Evolutionary conservation across 2,329 filamentous ascomycete species (phyloP).

Genomic region (Cadophora sp.): DNA sequence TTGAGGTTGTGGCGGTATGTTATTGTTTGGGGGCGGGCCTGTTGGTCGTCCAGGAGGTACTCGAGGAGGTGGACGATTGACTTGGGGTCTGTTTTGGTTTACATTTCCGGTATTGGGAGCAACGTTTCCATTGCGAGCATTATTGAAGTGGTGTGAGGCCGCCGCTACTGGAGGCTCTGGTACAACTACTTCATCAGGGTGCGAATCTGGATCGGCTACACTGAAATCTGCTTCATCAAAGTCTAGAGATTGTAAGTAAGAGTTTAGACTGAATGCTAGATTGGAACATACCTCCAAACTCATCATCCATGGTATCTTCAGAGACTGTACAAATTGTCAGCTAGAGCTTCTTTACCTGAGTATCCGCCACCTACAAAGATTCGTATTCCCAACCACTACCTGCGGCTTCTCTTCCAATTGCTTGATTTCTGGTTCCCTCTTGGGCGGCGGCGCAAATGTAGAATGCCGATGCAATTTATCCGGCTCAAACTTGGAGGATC

Average conservation of each 20-base stretch:
- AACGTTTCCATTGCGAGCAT: constrained; percentile 29
- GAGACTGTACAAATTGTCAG: constrained; percentile 45
- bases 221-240: constrained; percentile 81
- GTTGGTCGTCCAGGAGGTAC: constrained; percentile 41
- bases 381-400: constrained; percentile 26
- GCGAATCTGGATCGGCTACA: constrained; percentile 66
- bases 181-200: constrained; percentile 79
- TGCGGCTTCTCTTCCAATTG: constrained; percentile 36
- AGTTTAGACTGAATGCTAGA: constrained; percentile 39
- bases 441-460: constrained; percentile 58
- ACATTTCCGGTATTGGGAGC: constrained; percentile 23
- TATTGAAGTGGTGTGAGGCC: constrained; percentile 35
- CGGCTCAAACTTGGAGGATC: constrained; percentile 78
- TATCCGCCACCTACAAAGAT: constrained; percentile 31
- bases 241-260: constrained; percentile 56
- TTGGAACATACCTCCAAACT: constrained; percentile 60
- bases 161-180: constrained; percentile 45
- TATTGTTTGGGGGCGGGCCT: constrained; percentile 26
- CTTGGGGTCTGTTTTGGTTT: constrained; percentile 44
- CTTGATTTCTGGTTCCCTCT: constrained; percentile 43
- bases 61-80: constrained; percentile 37
- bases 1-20: constrained; percentile 39
- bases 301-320: constrained; percentile 54
- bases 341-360: constrained; percentile 41
- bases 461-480: constrained; percentile 82